Conservation (phyloP, 352 stramenopile genomes). For the Globisporangium iwayamae region DNA sequence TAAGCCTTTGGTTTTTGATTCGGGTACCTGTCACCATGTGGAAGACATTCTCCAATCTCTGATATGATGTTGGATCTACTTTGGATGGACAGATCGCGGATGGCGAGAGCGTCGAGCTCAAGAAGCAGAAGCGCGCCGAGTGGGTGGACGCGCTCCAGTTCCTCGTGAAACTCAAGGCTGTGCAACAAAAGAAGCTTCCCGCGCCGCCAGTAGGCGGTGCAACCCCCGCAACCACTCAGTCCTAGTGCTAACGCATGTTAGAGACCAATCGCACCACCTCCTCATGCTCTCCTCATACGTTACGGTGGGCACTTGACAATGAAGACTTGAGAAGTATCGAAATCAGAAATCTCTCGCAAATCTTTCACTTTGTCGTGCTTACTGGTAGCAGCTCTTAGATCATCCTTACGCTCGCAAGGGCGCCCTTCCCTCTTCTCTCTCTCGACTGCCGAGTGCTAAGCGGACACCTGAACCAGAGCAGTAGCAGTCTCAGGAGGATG, state of each 20-base stretch:
- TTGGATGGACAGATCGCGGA: conserved; percentile 45
- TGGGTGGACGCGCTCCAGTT: conserved; percentile 75
- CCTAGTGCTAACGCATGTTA: not conserved
- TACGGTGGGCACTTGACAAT: not conserved
- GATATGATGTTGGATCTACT: not conserved
- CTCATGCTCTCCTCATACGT: not conserved
- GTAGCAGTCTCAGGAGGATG: not conserved
- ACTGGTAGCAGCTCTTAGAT: not conserved
- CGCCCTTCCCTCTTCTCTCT: not conserved
- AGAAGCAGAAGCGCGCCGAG: conserved; percentile 53
- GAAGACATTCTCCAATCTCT: not conserved
- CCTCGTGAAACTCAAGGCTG: conserved; percentile 61
- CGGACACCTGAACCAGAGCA: not conserved
- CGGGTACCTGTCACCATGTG: not conserved
- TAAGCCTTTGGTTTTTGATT: conserved; percentile 12
- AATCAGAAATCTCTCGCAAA: not conserved
- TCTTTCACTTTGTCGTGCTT: no score
- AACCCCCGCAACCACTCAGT: not conserved
- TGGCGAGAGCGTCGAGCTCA: conserved; percentile 54
- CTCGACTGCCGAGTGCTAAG: not conserved
- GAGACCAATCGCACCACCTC: not conserved
- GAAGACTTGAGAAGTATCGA: not conserved
- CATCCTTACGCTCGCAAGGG: not conserved
- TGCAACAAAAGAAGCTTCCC: conserved; percentile 22
- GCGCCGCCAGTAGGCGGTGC: not conserved